Evolutionary conservation across 345 rosid genomes (phyloP), one percentile per base, ranked within the genome.

Genomic region (Mangifera indica): DNA sequence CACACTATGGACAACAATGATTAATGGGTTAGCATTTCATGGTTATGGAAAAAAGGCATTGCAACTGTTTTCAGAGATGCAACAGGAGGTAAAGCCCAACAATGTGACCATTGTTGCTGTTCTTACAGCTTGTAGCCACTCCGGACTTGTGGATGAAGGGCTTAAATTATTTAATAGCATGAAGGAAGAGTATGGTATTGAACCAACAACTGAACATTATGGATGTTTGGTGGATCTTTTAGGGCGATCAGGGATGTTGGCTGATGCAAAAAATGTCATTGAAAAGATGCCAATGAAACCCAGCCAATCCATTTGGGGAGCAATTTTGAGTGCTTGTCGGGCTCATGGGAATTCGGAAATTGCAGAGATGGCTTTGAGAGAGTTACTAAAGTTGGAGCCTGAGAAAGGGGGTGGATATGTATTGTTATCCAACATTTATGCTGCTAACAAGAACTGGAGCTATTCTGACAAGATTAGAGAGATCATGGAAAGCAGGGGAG

Each of bases 1-100:
- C 17, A 66, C 80, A 1, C 74, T 88, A 58, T 88, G 93, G 90
- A 86, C 88, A 63, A 74, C 90, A 29, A 85, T 88, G 93, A 84
- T 86, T 58, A 77, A 78, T 61, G 90, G 90, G 46, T 77, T 81
- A 25, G 90, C 93, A 60, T 84, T 83, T 44, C 84, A 88, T 79
- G 90, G 92, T 65, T 69, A 73, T 45, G 86, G 86, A 60, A 61
- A 74, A 13, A 80, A 84, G 75, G 88, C 93, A 70, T 73, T 86
- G 74, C 70, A 83, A 63, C 78, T 86, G 22, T 86, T 86, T 72
- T 12, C 73, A 32, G 56, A 71, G 66, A 88, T 88, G 93, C 77
- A 74, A 44, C 69, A 59, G 74, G 63, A 76, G 56, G 74, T 81
- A 65, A 76, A 10, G 32, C 89, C 89, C 9, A 84, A 82, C 66